phyloP scores from a whole-genome alignment of 73 alveolate genomes.

The Symbiodinium pilosum region DNA sequence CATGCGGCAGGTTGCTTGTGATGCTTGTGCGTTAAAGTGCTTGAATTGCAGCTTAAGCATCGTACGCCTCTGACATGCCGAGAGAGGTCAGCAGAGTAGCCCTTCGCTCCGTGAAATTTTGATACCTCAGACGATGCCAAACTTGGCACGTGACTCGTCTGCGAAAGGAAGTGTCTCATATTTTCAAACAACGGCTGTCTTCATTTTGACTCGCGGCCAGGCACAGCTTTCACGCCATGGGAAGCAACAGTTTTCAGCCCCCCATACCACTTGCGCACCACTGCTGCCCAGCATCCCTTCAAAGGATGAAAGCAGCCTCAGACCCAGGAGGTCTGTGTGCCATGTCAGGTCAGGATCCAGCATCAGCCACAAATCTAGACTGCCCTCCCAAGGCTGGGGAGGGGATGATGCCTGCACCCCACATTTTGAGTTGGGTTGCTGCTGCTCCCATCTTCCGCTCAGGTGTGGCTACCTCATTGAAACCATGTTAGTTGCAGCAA shows the following conservation, averaged over 20 bases:
- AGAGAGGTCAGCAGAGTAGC: neutral
- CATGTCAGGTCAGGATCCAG: too few relatives aligned
- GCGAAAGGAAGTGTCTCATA: neutral
- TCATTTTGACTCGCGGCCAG: neutral
- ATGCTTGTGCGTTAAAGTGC: neutral
- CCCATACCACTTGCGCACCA: slow-evolving; percentile 51
- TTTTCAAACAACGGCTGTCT: too few relatives aligned
- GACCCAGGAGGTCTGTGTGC: neutral
- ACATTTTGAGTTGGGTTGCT: too few relatives aligned
- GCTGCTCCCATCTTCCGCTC: neutral
- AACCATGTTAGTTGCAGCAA: neutral
- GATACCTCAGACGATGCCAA: slow-evolving; percentile 13
- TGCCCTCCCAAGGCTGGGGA: too few relatives aligned
- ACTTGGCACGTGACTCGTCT: neutral
- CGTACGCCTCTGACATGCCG: slow-evolving; percentile 30
- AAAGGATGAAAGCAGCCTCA: slow-evolving; percentile 37
- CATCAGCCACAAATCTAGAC: too few relatives aligned
- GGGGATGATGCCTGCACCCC: too few relatives aligned
- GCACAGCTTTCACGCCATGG: slow-evolving; percentile 49
- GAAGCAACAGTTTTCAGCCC: slow-evolving; percentile 79
- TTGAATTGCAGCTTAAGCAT: neutral
- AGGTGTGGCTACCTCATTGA: neutral
- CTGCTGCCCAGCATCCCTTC: neutral
- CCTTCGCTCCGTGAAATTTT: neutral
- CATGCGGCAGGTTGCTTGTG: neutral